Evolutionary conservation across 345 rosid genomes (phyloP).

Genomic region (Populus simonii): DNA sequence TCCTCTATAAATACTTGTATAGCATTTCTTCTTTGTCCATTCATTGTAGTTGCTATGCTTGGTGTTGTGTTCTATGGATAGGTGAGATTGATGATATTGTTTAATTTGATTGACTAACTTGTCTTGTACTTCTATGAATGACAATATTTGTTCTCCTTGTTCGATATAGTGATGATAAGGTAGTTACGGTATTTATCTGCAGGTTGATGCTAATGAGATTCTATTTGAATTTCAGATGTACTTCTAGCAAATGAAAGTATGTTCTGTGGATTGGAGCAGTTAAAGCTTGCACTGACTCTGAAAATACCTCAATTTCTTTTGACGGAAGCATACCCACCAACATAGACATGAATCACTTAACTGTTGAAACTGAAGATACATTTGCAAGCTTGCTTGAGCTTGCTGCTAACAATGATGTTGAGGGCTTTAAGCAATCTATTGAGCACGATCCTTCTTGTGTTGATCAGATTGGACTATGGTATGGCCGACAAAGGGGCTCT

Average conservation of each 20-base stretch:
- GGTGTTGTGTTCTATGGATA: no score
- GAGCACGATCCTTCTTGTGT: conserved; percentile 63
- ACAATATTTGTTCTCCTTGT: not conserved
- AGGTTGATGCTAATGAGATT: conserved; percentile 18
- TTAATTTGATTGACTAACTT: no score
- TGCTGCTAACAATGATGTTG: conserved; percentile 83
- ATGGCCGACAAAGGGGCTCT: conserved; percentile 78
- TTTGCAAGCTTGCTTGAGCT: conserved; percentile 88
- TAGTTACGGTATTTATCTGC: not conserved
- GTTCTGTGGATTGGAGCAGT: conserved; percentile 50
- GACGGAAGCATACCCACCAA: conserved; percentile 34
- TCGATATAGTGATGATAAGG: conserved; percentile 5
- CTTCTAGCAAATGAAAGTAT: conserved; percentile 46
- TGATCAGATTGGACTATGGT: conserved; percentile 83
- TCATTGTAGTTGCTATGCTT: not conserved
- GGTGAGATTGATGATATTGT: conserved; percentile 1
- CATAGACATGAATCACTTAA: conserved; percentile 71
- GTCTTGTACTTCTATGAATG: no score
- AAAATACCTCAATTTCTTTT: conserved; percentile 18
- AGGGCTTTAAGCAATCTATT: conserved; percentile 53
- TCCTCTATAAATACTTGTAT: not conserved
- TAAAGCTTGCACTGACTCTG: conserved; percentile 29
- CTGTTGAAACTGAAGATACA: conserved; percentile 72
- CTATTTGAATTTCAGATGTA: conserved; percentile 27
- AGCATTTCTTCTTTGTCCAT: not conserved